Percentiles rank a stretch among this genome's conserved stretches.
Evolutionary conservation across 768 basidiomycete species (phyloP).

Genomic region (Coprinopsis cinerea): DNA sequence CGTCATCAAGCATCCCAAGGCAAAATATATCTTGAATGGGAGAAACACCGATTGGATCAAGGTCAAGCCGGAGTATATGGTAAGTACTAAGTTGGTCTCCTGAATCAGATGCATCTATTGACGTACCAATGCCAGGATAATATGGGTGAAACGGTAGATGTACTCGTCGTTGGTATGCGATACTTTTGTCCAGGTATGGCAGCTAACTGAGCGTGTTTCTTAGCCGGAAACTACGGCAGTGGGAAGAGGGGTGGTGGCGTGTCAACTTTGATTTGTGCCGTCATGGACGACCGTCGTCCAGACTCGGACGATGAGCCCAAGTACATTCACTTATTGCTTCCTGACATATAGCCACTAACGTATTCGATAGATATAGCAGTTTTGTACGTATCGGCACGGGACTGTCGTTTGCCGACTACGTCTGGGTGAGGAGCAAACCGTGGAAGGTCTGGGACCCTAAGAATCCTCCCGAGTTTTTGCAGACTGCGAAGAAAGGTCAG

Average conservation of each 20-base stretch:
- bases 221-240: constrained; percentile 84
- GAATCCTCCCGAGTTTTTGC: constrained; percentile 63
- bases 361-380: constrained; percentile 60
- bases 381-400: constrained; percentile 93
- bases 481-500: constrained; percentile 50
- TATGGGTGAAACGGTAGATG: constrained; percentile 89
- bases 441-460: constrained; percentile 81
- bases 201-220: constrained; percentile 2
- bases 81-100: constrained; percentile 27
- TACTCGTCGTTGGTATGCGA: constrained; percentile 73
- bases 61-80: constrained; percentile 88
- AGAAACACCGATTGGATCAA: constrained; percentile 94
- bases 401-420: constrained; percentile 78
- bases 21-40: constrained; percentile 80
- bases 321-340: constrained; percentile 30
- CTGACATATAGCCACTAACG: neutral
- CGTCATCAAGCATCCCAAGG: constrained; percentile 80
- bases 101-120: neutral
- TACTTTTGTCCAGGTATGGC: neutral
- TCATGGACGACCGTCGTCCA: constrained; percentile 64
- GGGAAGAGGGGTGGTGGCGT: constrained; percentile 85
- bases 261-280: constrained; percentile 85
- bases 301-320: constrained; percentile 55
- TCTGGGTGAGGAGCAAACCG: constrained; percentile 74
- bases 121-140: constrained; percentile 51